A percentile compares a stretch with the other conserved stretches of the same genome.
Evolutionary conservation across 23 red algal genomes (phyloP).

Genomic region (Agarophyton chilense): DNA sequence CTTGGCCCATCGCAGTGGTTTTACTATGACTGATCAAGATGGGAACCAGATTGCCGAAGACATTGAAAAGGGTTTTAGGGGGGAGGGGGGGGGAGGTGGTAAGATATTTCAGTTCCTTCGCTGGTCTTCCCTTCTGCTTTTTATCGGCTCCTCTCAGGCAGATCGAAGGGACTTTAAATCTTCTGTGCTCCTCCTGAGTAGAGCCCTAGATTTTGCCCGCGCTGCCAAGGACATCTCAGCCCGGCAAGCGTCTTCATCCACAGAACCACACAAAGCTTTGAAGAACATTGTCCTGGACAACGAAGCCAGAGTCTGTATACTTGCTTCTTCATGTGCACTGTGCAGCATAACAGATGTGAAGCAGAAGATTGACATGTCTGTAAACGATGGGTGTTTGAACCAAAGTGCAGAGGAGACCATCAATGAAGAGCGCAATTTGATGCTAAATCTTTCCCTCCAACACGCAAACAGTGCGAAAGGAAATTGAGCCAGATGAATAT

Average conservation of each 20-base stretch:
- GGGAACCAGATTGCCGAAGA: too few species aligned
- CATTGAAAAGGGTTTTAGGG: not conserved
- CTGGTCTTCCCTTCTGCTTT: constrained; percentile 50
- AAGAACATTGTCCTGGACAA: constrained; percentile 52
- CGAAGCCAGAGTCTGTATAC: constrained; percentile 49
- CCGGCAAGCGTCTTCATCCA: constrained; percentile 18
- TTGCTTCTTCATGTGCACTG: constrained; percentile 59
- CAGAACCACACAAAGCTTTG: not conserved
- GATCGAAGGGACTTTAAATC: constrained; percentile 63
- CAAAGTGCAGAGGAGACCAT: not conserved
- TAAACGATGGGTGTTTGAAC: not conserved
- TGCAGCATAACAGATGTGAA: constrained; percentile 17
- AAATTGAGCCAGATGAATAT: constrained; percentile 54
- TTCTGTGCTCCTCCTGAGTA: constrained; percentile 29
- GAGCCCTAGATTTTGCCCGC: constrained; percentile 34
- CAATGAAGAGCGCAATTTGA: not conserved
- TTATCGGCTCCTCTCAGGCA: constrained; percentile 36
- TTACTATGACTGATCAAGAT: too few species aligned
- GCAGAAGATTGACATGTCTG: not conserved
- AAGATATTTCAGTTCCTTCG: constrained; percentile 8
- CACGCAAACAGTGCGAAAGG: constrained; percentile 59
- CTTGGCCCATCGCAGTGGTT: constrained; percentile 14
- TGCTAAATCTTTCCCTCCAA: constrained; percentile 29
- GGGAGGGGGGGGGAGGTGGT: not conserved
- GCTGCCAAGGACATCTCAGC: constrained; percentile 33